Evolutionary conservation across 768 basidiomycete species (phyloP).

Genomic region (Tricholoma sp.): DNA sequence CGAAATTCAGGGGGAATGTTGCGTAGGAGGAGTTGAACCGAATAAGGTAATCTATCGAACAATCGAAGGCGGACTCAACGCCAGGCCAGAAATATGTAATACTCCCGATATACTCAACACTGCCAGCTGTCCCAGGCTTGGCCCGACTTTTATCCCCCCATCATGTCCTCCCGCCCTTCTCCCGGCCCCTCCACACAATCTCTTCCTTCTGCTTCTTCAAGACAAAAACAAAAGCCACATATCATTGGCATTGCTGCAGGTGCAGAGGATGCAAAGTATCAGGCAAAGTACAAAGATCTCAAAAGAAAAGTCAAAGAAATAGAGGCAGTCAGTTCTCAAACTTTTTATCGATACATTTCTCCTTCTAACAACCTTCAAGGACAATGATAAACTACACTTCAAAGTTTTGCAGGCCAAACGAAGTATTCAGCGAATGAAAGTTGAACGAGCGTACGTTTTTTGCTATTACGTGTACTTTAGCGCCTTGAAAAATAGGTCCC

Average conservation of each 20-base stretch:
- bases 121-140: constrained; percentile 34
- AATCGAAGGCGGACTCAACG: constrained; percentile 30
- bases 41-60: constrained; percentile 36
- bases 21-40: constrained; percentile 20
- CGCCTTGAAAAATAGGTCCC: constrained; percentile 11
- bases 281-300: constrained; percentile 82
- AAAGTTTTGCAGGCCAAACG: constrained; percentile 76
- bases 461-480: constrained; percentile 16
- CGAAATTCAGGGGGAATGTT: constrained; percentile 1
- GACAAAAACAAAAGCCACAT: constrained; percentile 46
- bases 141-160: constrained; percentile 33
- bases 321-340: constrained; percentile 54
- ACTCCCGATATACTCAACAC: constrained; percentile 22
- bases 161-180: constrained; percentile 66
- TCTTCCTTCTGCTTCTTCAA: constrained; percentile 21
- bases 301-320: constrained; percentile 87
- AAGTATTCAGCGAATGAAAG: constrained; percentile 80
- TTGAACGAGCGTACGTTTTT: constrained; percentile 80
- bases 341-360: constrained; percentile 4
- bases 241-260: constrained; percentile 67
- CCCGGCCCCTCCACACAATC: constrained; percentile 38
- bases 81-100: constrained; percentile 24
- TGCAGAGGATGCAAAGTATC: constrained; percentile 83
- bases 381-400: constrained; percentile 84
- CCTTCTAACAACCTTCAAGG: constrained; percentile 39